Conservation (phyloP, 768 basidiomycete species). For the Tylopilus vinaceipallidus region DNA sequence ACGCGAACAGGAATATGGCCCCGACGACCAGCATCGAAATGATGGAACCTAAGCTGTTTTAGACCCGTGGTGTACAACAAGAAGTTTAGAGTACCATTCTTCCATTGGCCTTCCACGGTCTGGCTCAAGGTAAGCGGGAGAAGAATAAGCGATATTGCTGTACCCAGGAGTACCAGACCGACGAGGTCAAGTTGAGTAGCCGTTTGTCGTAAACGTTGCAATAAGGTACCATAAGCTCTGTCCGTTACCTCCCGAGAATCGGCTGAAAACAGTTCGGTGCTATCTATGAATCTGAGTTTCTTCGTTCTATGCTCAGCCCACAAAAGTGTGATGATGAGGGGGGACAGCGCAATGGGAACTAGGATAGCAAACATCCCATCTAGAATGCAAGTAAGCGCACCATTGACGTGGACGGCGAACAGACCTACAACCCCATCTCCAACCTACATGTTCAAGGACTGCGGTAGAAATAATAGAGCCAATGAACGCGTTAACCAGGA, state of each 20-base stretch:
- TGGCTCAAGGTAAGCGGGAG: constrained; percentile 52
- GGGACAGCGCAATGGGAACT: constrained; percentile 47
- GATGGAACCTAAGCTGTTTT: constrained; percentile 40
- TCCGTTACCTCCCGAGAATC: not conserved
- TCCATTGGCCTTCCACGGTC: constrained; percentile 40
- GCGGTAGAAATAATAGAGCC: constrained; percentile 58
- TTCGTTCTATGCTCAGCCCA: constrained; percentile 54
- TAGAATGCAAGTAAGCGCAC: constrained; percentile 19
- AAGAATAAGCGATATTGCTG: constrained; percentile 49
- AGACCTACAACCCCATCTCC: constrained; percentile 69
- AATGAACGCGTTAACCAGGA: constrained; percentile 62
- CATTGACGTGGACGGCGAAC: not conserved
- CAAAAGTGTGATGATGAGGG: constrained; percentile 51
- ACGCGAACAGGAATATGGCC: constrained; percentile 40
- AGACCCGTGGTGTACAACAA: not conserved
- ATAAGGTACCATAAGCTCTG: not conserved
- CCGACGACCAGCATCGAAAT: constrained; percentile 54
- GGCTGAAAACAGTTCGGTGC: not conserved
- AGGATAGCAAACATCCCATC: constrained; percentile 61
- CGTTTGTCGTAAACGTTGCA: constrained; percentile 14
- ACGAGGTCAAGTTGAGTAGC: constrained; percentile 44
- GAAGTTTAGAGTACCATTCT: constrained; percentile 36
- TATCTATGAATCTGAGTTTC: constrained; percentile 33
- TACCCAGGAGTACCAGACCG: constrained; percentile 50
- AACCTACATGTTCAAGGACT: constrained; percentile 45